Evolutionary conservation across 441 rosid genomes (phyloP).

Genomic region (Gossypium trilobum): DNA sequence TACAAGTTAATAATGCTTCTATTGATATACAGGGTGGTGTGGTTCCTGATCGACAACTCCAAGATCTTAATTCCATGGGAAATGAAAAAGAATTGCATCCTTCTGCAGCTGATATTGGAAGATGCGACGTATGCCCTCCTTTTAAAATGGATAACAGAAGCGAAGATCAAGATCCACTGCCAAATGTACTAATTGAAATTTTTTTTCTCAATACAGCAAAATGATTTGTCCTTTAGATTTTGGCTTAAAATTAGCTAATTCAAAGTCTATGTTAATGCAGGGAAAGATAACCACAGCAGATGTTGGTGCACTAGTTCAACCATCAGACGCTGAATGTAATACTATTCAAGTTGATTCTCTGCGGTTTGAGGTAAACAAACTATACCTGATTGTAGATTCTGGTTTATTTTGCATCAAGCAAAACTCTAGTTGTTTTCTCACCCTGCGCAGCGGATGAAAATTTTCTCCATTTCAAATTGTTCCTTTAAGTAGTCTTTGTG

Average conservation of each 20-base stretch:
- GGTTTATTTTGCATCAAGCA: not conserved
- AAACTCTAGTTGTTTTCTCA: not conserved
- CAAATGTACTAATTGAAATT: slow-evolving; percentile 29
- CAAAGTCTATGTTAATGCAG: slow-evolving; percentile 32
- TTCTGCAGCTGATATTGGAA: slow-evolving; percentile 22
- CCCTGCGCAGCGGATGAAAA: not conserved
- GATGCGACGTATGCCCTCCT: slow-evolving; percentile 23
- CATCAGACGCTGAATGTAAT: slow-evolving; percentile 27
- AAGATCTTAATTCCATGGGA: slow-evolving; percentile 21
- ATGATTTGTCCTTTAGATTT: not conserved
- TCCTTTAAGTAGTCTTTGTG: not conserved
- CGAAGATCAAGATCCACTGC: slow-evolving; percentile 24
- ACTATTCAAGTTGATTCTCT: slow-evolving; percentile 37
- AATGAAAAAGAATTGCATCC: slow-evolving; percentile 20
- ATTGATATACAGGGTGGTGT: slow-evolving; percentile 26
- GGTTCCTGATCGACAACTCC: slow-evolving; percentile 26
- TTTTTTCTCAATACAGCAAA: not conserved
- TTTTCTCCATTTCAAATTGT: not conserved
- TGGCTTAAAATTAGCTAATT: not conserved
- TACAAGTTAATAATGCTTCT: slow-evolving; percentile 8
- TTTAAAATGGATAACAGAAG: slow-evolving; percentile 21
- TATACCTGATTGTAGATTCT: not conserved
- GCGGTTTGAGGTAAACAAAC: slow-evolving; percentile 70
- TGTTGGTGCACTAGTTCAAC: slow-evolving; percentile 25
- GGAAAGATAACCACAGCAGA: slow-evolving; percentile 20